These are phyloP conservation scores for Penicillium vulpinum DNA, from an alignment of 2,329 filamentous ascomycete species.

Conservation along the genomic window DNA sequence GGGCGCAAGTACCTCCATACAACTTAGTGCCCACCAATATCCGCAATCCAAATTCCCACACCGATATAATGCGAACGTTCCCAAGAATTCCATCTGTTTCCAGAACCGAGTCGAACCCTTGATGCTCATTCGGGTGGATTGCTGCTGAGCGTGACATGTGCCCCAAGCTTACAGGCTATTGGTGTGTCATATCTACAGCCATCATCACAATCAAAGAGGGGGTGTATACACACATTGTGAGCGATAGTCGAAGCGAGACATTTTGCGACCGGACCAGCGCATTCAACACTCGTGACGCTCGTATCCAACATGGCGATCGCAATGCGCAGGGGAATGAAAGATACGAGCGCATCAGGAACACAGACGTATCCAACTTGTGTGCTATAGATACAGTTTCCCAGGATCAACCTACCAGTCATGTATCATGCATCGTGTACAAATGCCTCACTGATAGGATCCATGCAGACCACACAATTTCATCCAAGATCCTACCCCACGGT, in stretches of 20 bases:
- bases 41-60: constrained; percentile 56
- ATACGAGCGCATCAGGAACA: constrained; percentile 48
- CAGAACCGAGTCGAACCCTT: constrained; percentile 59
- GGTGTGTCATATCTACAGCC: constrained; percentile 52
- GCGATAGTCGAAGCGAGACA: constrained; percentile 53
- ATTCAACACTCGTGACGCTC: constrained; percentile 58
- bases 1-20: constrained; percentile 52
- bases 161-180: constrained; percentile 52
- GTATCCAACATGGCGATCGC: constrained; percentile 57
- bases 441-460: constrained; percentile 52
- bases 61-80: constrained; percentile 57
- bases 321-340: constrained; percentile 49
- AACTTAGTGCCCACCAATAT: constrained; percentile 60
- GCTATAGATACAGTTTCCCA: constrained; percentile 56
- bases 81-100: constrained; percentile 58
- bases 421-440: constrained; percentile 59
- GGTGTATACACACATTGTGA: constrained; percentile 57
- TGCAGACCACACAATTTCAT: constrained; percentile 56
- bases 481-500: constrained; percentile 54
- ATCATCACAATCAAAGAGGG: constrained; percentile 55
- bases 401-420: constrained; percentile 55
- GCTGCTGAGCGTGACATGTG: constrained; percentile 44
- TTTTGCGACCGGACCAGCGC: constrained; percentile 54
- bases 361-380: constrained; percentile 60
- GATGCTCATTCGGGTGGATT: constrained; percentile 51